Evolutionary conservation across 2,329 filamentous ascomycete species (phyloP), one percentile per base, ranked within the genome.

Genomic region (Cadophora malorum): DNA sequence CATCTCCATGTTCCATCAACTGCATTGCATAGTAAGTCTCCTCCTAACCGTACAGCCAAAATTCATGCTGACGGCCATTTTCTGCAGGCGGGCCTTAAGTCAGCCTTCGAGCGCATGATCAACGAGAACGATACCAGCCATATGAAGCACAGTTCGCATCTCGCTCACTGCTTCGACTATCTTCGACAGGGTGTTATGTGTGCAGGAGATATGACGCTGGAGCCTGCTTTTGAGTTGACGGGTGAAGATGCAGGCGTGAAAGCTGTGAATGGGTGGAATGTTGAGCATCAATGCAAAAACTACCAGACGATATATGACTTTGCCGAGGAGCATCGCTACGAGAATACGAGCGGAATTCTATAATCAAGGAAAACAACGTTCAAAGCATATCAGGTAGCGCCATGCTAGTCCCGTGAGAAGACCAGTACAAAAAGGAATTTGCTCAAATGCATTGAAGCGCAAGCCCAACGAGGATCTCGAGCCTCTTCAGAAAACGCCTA

Each of bases 131-230:
- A 62, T 6, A 31, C 19, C 7, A 28, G 35, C 1, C 38, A 62
- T 21, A 23, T 23, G 25, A 14, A 67, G 28, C 66, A 64, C 31
- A 28, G 38, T n/a, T 31, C 31, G 52, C 68, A 68, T 53, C 56
- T 70, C 12, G 55, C 25, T 41, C 69, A 72, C 41, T 70, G 70
- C 47, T 70, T 70, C 21, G 70, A 72, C 49, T 72, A 72, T 58
- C 59, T 72, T 23, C 62, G 69, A 2, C 70, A 72, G 53, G 70
- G 60, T 3, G 49, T 67, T 21, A 70, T 70, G 70, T 72, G 70
- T 49, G 58, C 69, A 2, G 70, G 70, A 28, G 70, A 72, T 38
- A 72, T 67, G 66, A 69, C 69, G 28, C 50, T 66, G 23, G 68
- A 69, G 38, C 68, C 68, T 3, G 55, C 63, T 2, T 38, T 59